Evolutionary conservation across 306 rosid genomes (phyloP), one percentile per base, ranked within the genome.

Genomic region (Hippophae rhamnoides): DNA sequence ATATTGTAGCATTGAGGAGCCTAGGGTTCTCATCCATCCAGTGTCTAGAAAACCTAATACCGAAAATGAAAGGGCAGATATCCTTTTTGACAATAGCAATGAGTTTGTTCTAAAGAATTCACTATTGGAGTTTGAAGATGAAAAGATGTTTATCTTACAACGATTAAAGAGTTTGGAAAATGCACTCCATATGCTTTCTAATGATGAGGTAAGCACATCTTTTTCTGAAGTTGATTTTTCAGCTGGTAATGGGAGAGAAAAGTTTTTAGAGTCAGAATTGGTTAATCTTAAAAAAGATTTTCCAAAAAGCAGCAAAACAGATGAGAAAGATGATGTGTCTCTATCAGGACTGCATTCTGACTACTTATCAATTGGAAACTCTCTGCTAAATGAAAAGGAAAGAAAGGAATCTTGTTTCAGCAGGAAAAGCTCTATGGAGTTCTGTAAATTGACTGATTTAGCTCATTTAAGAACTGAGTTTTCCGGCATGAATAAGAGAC

Each of bases 131-230:
- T 80, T 79, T 42, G 85, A 81, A 65, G 78, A 78, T 65, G 98
- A 81, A 72, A 87, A 76, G 74, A 48, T 27, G 48, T 65, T 79
- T 67, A 76, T 92, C 64, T 59, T 68, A 41, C 67, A 83, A 53
- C 52, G 74, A 62, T 73, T 92, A 71, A 77, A 80, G 83, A 85
- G 70, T 66, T 71, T 92, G 71, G 93, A 92, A 83, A 82, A 75
- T 68, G 67, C 81, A 74, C 81, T 85, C 56, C 63, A 73, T 79
- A 65, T 65, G 67, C 69, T 85, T 71, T 67, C 76, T 6, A 49
- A 63, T 49, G 54, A 71, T 12, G 82, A 67, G 26, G 40, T 47
- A 42, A 45, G 10, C 9, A 23, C 48, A 42, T 68, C 64, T 71
- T 54, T 47, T 9, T 65, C 68, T 44, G 74, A 62, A 55, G 58